These are phyloP conservation scores for Diaporthe citriasiana DNA, from an alignment of 2,329 filamentous ascomycete species.

Conservation along the genomic window DNA sequence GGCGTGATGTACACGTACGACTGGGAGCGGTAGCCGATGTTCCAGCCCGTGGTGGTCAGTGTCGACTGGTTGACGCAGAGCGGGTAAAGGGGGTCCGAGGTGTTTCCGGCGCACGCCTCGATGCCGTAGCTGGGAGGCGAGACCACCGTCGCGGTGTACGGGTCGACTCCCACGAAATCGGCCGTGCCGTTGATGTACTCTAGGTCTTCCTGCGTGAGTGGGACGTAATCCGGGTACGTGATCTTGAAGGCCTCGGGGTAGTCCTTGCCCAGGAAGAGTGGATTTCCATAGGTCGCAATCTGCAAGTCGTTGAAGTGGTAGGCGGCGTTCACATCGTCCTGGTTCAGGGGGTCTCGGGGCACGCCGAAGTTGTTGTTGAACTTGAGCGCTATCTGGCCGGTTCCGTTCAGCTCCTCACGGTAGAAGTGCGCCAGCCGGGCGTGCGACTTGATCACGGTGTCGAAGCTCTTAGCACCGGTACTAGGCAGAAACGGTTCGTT, in stretches of 20 bases:
- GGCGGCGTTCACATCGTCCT: conserved; percentile 60
- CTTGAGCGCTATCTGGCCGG: conserved; percentile 64
- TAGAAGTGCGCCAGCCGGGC: conserved; percentile 67
- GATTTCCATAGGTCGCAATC: conserved; percentile 65
- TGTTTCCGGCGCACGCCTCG: conserved; percentile 62
- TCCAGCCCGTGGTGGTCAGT: conserved; percentile 66
- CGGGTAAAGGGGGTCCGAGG: conserved; percentile 60
- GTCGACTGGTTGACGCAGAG: conserved; percentile 66
- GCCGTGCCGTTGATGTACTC: conserved; percentile 62
- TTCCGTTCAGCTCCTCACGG: conserved; percentile 65
- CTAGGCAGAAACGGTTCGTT: conserved; percentile 64
- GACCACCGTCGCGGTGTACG: conserved; percentile 70
- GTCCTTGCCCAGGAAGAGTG: conserved; percentile 64
- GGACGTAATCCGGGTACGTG: conserved; percentile 60
- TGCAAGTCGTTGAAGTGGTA: conserved; percentile 63
- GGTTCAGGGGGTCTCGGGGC: conserved; percentile 56
- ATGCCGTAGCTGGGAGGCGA: conserved; percentile 58
- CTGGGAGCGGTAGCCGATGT: conserved; percentile 69
- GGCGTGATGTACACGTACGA: conserved; percentile 72
- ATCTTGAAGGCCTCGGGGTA: conserved; percentile 63
- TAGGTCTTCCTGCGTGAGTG: conserved; percentile 64
- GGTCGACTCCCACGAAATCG: conserved; percentile 70
- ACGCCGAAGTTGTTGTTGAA: conserved; percentile 66
- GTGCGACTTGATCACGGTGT: conserved; percentile 62
- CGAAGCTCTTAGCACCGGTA: conserved; percentile 55